These are phyloP conservation scores for Cyamopsis tetragonoloba DNA, from an alignment of 306 rosid genomes.

Conservation along the genomic window DNA sequence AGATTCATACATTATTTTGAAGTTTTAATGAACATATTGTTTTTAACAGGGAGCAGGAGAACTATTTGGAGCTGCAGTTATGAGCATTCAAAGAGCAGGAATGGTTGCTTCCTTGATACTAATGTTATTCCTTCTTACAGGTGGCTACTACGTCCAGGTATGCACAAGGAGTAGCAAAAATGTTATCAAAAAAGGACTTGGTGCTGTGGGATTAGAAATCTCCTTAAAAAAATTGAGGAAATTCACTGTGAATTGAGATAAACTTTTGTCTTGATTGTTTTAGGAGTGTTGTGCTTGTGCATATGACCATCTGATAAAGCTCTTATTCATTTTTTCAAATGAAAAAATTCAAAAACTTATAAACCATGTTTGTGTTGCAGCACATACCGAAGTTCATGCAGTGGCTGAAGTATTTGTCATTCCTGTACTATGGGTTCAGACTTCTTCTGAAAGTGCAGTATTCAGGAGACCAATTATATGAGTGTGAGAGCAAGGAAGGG, in stretches of 20 bases:
- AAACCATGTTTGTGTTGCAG: slow-evolving; percentile 43
- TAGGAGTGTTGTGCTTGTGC: not conserved
- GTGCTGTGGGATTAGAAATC: not conserved
- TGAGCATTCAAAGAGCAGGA: slow-evolving; percentile 89
- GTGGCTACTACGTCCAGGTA: slow-evolving; percentile 98
- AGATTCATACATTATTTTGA: not conserved
- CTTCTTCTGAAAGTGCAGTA: slow-evolving; percentile 89
- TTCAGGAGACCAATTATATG: slow-evolving; percentile 69
- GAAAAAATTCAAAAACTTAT: not conserved
- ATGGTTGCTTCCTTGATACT: slow-evolving; percentile 88
- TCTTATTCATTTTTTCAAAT: not conserved
- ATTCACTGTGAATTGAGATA: no score
- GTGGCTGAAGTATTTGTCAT: slow-evolving; percentile 85
- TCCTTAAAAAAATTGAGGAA: no score
- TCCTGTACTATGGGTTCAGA: slow-evolving; percentile 88
- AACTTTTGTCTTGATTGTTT: not conserved
- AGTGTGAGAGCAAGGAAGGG: slow-evolving; percentile 67
- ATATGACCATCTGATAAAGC: not conserved
- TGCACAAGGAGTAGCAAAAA: not conserved
- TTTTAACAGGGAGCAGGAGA: slow-evolving; percentile 85
- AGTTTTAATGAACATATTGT: not conserved
- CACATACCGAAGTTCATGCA: slow-evolving; percentile 81
- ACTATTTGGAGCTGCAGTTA: slow-evolving; percentile 88
- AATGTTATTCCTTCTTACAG: slow-evolving; percentile 91
- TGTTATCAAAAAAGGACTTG: not conserved